phyloP scores from a whole-genome alignment of 306 rosid genomes.

The Leucaena leucocephala region DNA sequence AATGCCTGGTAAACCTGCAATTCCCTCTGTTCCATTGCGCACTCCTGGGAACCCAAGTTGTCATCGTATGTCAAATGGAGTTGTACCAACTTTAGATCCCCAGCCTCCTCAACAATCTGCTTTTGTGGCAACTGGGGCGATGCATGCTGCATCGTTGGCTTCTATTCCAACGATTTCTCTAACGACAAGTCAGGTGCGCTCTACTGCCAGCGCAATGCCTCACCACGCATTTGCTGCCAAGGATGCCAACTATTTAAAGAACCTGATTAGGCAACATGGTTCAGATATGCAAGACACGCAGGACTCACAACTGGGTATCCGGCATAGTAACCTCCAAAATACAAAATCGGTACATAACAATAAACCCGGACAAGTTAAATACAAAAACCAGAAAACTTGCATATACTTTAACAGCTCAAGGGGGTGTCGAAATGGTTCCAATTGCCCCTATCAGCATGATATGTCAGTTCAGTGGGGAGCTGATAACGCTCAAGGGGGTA shows the following conservation, averaged over 20 bases:
- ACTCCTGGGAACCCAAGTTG: slow-evolving; percentile 21
- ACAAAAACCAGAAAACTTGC: slow-evolving; percentile 63
- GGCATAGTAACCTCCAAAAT: slow-evolving; percentile 43
- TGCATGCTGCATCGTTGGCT: slow-evolving; percentile 23
- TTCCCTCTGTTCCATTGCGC: slow-evolving; percentile 22
- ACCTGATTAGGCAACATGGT: slow-evolving; percentile 67
- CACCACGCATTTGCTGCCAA: slow-evolving; percentile 32
- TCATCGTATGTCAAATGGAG: slow-evolving; percentile 34
- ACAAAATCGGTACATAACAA: slow-evolving; percentile 43
- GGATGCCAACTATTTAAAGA: slow-evolving; percentile 72
- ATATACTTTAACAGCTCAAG: slow-evolving; percentile 57
- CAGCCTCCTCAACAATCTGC: slow-evolving; percentile 37
- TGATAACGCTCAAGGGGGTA: slow-evolving; percentile 38
- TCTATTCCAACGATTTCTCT: slow-evolving; percentile 24
- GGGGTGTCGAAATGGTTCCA: slow-evolving; percentile 72
- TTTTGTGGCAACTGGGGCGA: slow-evolving; percentile 35
- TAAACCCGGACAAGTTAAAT: slow-evolving; percentile 47
- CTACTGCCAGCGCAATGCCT: slow-evolving; percentile 34
- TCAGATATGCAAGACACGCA: slow-evolving; percentile 46
- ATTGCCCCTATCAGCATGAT: slow-evolving; percentile 66
- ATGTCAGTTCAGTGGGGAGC: slow-evolving; percentile 33
- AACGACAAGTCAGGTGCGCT: slow-evolving; percentile 31
- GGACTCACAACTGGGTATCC: slow-evolving; percentile 51
- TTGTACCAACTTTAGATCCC: slow-evolving; percentile 26
- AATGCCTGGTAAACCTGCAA: slow-evolving; percentile 19